Evolutionary conservation across 495 filamentous ascomycete genomes (phyloP).

Genomic region (Aspergillus avenaceus): DNA sequence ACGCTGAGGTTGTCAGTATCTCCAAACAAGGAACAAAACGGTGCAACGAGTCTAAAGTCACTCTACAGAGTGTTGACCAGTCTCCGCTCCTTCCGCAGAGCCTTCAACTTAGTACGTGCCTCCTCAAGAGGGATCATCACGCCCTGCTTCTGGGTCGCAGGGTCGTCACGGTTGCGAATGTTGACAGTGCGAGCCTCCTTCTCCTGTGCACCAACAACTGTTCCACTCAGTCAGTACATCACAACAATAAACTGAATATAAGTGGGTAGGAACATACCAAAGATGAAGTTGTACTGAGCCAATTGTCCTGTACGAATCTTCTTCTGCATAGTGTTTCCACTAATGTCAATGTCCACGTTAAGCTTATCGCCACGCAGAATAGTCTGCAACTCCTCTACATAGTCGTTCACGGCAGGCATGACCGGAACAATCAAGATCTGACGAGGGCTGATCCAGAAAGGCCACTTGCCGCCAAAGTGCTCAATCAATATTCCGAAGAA

Average conservation of each 20-base stretch:
- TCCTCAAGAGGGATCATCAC: constrained; percentile 71
- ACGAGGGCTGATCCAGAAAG: constrained; percentile 92
- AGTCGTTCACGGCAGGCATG: constrained; percentile 77
- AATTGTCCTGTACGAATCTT: constrained; percentile 89
- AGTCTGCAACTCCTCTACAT: constrained; percentile 75
- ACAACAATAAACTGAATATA: background rate
- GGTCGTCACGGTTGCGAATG: constrained; percentile 86
- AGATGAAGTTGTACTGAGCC: constrained; percentile 87
- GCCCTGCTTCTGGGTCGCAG: constrained; percentile 70
- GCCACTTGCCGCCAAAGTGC: constrained; percentile 97
- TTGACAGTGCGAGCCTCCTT: constrained; percentile 75
- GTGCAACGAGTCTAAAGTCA: background rate
- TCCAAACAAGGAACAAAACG: constrained; percentile 1
- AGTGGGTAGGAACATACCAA: constrained; percentile 44
- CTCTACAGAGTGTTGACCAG: constrained; percentile 48
- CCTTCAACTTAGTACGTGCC: constrained; percentile 66
- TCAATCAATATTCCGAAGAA: constrained; percentile 92
- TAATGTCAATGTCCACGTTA: constrained; percentile 82
- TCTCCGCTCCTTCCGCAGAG: constrained; percentile 62
- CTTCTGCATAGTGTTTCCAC: constrained; percentile 91
- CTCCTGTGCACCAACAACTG: constrained; percentile 83
- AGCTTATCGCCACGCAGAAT: constrained; percentile 52
- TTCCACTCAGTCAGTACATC: constrained; percentile 7
- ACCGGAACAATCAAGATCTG: constrained; percentile 92
- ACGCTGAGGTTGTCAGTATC: background rate